Evolutionary conservation across 2,329 filamentous ascomycete species (phyloP), one percentile per base, ranked within the genome.

Genomic region (Penicillium sp.): DNA sequence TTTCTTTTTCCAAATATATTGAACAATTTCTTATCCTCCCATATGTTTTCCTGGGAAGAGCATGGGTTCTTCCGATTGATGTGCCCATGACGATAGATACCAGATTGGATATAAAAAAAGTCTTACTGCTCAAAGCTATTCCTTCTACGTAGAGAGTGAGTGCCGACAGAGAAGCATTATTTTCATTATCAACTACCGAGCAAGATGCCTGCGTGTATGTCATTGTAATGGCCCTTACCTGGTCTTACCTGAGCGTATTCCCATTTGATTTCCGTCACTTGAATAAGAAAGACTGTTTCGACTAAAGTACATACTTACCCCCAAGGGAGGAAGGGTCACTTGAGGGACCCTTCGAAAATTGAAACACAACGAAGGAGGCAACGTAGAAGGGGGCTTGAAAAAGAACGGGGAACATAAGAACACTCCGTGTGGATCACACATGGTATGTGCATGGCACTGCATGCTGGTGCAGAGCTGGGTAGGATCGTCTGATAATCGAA

Each of bases 261-360:
- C 59, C 63, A 61, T 62, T 62, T 58, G 47, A 58, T 55, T 57
- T 58, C 37, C 60, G 48, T 58, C 63, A 56, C 60, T 58, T 62
- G 61, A 66, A 63, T 48, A 60, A 25, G 25, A 52, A 58, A 57
- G 61, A 56, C 60, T 67, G 62, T 51, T 64, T 69, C 68, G 66
- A 69, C 70, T 76, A 77, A 75, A 71, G 66, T 79, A 78, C 76
- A 80, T 78, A 80, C 78, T 77, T 75, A 77, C 71, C 75, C 70
- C 57, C 55, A 71, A 63, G 73, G 60, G 64, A 55, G 53, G 66
- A 63, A 66, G 55, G 38, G 60, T 60, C 55, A 59, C 45, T 61
- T 58, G 56, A 53, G 69, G 69, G 66, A 53, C 51, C 38, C 71
- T 72, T 64, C 70, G 71, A 69, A 71, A 55, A 61, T 57, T 62